Evolutionary conservation across 805 yeast species (phyloP), one percentile per base, ranked within the genome.

Genomic region (Yamadazyma phyllophila): DNA sequence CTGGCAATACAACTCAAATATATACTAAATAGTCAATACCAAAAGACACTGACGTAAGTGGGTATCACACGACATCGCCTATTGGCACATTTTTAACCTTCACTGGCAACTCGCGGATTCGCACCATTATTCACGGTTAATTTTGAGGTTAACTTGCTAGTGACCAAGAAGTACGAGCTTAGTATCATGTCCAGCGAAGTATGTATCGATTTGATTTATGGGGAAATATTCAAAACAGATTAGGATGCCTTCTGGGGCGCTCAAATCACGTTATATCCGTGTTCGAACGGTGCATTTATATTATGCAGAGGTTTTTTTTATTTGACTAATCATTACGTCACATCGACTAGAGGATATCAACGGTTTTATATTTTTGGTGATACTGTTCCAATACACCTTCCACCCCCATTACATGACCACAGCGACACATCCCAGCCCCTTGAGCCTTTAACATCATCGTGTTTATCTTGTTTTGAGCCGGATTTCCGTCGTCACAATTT

Each of bases 141-240:
- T 36, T 37, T 37, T 26, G 32, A 37, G 14, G 40, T 37, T 17
- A 26, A 37, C 14, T 26, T 24, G 16, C 16, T 12, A 24, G 20
- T 15, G 16, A 20, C 24, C 17, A 37, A 14, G 40, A 2, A 36
- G 38, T 24, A 36, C 16, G 13, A 16, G 29, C 20, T 17, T 16
- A 7, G 9, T 30, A 36, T 12, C 27, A 52, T 53, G 57, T 46
- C 57, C 16, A 49, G 49, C 26, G 55, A 53, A 35, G 57, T 53
- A 53, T 40, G 57, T 53, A 47, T 46, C 10, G 5, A 12, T 26
- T 14, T 8, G n/a, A 32, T n/a, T 10, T 29, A n/a, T 29, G 13
- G 11, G 13, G 31, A 3, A 26, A 3, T 10, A 29, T 7, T 29
- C 11, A 29, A 29, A n/a, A n/a, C 7, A 29, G 11, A 11, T 10